Evolutionary conservation across 2,329 filamentous ascomycete species (phyloP).

Genomic region (Whalleya microplaca): DNA sequence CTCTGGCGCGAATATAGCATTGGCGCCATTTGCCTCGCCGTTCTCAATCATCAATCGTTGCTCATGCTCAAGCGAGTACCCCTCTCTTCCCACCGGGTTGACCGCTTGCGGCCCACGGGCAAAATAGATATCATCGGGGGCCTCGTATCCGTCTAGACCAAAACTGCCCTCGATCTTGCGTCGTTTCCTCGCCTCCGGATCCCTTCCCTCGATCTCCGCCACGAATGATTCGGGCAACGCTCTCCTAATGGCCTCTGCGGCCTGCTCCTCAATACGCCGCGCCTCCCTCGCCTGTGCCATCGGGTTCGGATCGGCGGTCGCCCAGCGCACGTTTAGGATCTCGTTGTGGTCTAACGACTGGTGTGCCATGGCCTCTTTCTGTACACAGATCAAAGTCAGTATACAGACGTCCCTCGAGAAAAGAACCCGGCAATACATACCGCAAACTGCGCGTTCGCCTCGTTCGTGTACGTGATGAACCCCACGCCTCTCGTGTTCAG

Average conservation of each 20-base stretch:
- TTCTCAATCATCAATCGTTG: constrained; percentile 61
- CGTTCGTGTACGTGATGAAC: constrained; percentile 93
- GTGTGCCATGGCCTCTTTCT: constrained; percentile 91
- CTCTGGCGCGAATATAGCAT: constrained; percentile 44
- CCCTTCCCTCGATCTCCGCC: constrained; percentile 89
- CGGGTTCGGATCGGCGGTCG: constrained; percentile 93
- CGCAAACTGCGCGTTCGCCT: constrained; percentile 87
- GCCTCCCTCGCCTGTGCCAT: constrained; percentile 93
- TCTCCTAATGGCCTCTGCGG: constrained; percentile 87
- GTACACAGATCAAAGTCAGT: not conserved
- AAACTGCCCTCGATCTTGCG: constrained; percentile 89
- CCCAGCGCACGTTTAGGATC: constrained; percentile 95
- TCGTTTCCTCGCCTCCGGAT: constrained; percentile 84
- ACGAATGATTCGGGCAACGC: constrained; percentile 90
- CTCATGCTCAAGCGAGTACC: constrained; percentile 67
- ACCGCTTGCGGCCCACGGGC: constrained; percentile 74
- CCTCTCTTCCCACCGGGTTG: constrained; percentile 60
- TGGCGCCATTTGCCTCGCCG: constrained; percentile 52
- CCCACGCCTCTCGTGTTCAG: constrained; percentile 88
- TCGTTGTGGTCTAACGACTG: constrained; percentile 91
- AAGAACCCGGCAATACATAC: constrained; percentile 51
- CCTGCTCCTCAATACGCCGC: constrained; percentile 88
- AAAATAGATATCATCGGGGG: constrained; percentile 92
- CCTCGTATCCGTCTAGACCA: constrained; percentile 88
- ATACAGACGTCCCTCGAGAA: not conserved